phyloP scores from a whole-genome alignment of 352 stramenopile species.

The Globisporangium solare region DNA sequence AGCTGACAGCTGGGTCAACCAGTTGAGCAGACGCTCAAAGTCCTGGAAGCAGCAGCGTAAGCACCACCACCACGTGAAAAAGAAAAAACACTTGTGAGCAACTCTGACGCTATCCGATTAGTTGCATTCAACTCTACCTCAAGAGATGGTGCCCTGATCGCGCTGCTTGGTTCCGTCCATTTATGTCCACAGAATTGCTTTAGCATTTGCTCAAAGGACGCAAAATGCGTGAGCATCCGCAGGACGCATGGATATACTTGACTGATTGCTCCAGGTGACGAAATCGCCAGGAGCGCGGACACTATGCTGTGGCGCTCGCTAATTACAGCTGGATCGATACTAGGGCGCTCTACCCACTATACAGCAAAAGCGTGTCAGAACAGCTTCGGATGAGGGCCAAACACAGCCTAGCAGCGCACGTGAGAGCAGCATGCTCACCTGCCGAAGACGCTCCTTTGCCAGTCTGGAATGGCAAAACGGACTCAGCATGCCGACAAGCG shows the following conservation, averaged over 20 bases:
- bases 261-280: not conserved
- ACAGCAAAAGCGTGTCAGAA: not conserved
- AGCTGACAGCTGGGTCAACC: slow-evolving; percentile 7
- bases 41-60: not conserved
- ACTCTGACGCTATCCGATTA: not conserved
- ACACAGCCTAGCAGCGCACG: not conserved
- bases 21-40: slow-evolving; percentile 5
- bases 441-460: not conserved
- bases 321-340: slow-evolving; percentile 13
- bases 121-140: not conserved
- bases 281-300: slow-evolving; percentile 12
- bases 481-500: slow-evolving; percentile 1
- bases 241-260: not conserved
- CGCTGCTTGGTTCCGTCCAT: not conserved
- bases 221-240: slow-evolving; percentile 4
- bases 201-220: not conserved
- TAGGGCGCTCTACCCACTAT: slow-evolving; percentile 24
- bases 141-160: not conserved
- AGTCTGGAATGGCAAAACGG: slow-evolving; percentile 4
- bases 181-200: not conserved
- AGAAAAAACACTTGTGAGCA: not conserved
- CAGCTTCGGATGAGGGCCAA: not conserved
- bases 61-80: not conserved
- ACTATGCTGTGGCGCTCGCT: slow-evolving; percentile 19
- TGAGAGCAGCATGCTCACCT: not conserved